Evolutionary conservation across 768 basidiomycete species (phyloP).

Genomic region (Cubamyces lactineus): DNA sequence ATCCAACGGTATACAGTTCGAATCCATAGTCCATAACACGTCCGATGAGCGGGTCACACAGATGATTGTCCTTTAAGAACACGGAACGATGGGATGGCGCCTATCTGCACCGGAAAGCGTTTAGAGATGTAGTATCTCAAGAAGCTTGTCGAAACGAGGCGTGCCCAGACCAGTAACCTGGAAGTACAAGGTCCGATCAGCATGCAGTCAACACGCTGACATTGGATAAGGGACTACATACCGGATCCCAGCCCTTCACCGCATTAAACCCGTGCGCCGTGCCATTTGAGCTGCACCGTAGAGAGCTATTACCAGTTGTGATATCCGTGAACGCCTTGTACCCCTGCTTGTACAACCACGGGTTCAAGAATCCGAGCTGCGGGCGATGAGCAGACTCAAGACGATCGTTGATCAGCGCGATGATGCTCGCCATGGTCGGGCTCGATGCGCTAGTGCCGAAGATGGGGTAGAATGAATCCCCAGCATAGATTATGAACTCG

Average conservation of each 20-base stretch:
- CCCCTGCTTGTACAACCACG: constrained; percentile 34
- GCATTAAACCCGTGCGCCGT: constrained; percentile 38
- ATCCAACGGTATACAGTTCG: no score
- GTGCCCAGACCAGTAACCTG: no score
- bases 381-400: constrained; percentile 29
- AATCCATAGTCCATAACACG: no score
- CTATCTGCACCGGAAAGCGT: no score
- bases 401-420: constrained; percentile 54
- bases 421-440: constrained; percentile 64
- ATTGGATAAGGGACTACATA: constrained; percentile 13
- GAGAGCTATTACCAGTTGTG: constrained; percentile 25
- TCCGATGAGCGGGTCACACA: no score
- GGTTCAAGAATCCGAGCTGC: constrained; percentile 42
- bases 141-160: neutral
- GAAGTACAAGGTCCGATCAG: neutral
- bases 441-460: constrained; percentile 65
- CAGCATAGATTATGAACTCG: constrained; percentile 25
- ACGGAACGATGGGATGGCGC: no score
- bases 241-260: constrained; percentile 38
- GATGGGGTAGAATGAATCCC: constrained; percentile 33
- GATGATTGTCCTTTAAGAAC: no score
- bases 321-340: constrained; percentile 32
- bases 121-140: neutral
- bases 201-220: neutral
- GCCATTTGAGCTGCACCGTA: constrained; percentile 28